Percentiles rank a stretch among this genome's conserved stretches.
These are phyloP conservation scores for Amborella trichopoda DNA, from an alignment of 164 flowering plant species.

Conservation along the genomic window DNA sequence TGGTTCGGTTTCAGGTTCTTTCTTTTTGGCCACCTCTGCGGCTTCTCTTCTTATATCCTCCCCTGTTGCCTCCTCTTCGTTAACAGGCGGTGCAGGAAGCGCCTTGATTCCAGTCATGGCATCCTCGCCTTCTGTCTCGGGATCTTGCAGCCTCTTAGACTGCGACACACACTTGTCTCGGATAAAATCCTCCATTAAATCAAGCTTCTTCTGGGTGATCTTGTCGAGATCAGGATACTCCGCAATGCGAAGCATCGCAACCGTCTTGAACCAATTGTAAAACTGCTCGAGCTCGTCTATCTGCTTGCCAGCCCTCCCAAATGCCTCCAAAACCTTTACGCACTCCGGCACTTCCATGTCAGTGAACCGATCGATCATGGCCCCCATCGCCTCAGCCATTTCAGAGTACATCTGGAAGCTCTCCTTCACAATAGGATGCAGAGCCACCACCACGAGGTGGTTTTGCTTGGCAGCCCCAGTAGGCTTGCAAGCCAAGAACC, in stretches of 20 bases:
- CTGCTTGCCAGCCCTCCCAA: slow-evolving; percentile 56
- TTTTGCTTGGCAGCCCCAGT: slow-evolving; percentile 64
- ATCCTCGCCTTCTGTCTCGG: slow-evolving; percentile 2
- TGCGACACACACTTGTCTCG: slow-evolving; percentile 18
- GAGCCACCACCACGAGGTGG: slow-evolving; percentile 49
- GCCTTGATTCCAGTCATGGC: slow-evolving; percentile 37
- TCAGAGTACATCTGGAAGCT: slow-evolving; percentile 71
- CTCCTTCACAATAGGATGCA: slow-evolving; percentile 62
- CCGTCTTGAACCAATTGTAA: slow-evolving; percentile 28
- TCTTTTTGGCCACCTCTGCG: slow-evolving; percentile 10
- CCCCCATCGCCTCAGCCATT: slow-evolving; percentile 53
- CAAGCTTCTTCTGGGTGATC: slow-evolving; percentile 31
- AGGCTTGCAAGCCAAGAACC: slow-evolving; percentile 79
- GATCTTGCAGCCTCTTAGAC: neutral
- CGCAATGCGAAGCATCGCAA: slow-evolving; percentile 23
- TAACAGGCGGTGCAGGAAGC: slow-evolving; percentile 50
- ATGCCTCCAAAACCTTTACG: slow-evolving; percentile 56
- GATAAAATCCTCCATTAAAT: slow-evolving; percentile 37
- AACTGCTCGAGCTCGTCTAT: slow-evolving; percentile 55
- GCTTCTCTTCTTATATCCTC: slow-evolving; percentile 5
- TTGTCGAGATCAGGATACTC: slow-evolving; percentile 42
- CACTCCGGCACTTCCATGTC: slow-evolving; percentile 60
- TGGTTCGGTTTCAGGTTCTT: slow-evolving; percentile 1
- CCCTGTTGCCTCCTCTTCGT: neutral
- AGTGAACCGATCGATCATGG: slow-evolving; percentile 71